phyloP scores from a whole-genome alignment of 148 eudicot species.

The Silene conica region DNA sequence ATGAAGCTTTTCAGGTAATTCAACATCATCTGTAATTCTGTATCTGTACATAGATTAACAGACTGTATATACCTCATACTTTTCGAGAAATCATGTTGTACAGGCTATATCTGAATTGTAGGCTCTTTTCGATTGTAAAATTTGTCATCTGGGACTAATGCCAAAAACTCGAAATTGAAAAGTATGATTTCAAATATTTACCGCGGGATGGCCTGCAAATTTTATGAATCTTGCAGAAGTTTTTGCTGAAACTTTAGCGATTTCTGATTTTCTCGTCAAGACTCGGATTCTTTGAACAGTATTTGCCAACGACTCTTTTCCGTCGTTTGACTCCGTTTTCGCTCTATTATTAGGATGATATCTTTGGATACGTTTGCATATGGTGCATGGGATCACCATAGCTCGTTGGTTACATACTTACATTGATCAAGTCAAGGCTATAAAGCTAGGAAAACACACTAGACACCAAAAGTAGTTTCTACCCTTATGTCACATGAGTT shows the following conservation, averaged over 20 bases:
- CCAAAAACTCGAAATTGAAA: too few relatives aligned
- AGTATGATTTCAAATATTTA: too few relatives aligned
- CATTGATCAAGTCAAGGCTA: conserved; percentile 18
- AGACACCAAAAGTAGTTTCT: background rate
- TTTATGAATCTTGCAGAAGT: too few relatives aligned
- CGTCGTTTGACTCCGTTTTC: background rate
- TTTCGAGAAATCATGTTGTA: background rate
- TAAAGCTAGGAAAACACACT: background rate
- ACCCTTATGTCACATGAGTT: background rate
- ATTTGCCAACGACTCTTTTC: conserved; percentile 12
- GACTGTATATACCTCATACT: conserved; percentile 19
- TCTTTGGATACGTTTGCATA: conserved; percentile 1
- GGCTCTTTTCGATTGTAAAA: too few relatives aligned
- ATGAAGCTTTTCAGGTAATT: background rate
- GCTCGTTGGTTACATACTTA: background rate
- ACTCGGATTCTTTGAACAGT: too few relatives aligned
- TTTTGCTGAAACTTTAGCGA: too few relatives aligned
- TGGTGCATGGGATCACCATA: conserved; percentile 21
- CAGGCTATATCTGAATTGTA: too few relatives aligned
- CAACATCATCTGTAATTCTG: background rate
- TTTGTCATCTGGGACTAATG: too few relatives aligned
- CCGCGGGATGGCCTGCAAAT: too few relatives aligned
- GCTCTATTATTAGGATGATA: background rate
- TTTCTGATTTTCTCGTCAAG: too few relatives aligned
- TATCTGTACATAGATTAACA: conserved; percentile 21